phyloP scores from a whole-genome alignment of 2,329 filamentous ascomycete genomes.

The Sphaerostilbella broomeana region DNA sequence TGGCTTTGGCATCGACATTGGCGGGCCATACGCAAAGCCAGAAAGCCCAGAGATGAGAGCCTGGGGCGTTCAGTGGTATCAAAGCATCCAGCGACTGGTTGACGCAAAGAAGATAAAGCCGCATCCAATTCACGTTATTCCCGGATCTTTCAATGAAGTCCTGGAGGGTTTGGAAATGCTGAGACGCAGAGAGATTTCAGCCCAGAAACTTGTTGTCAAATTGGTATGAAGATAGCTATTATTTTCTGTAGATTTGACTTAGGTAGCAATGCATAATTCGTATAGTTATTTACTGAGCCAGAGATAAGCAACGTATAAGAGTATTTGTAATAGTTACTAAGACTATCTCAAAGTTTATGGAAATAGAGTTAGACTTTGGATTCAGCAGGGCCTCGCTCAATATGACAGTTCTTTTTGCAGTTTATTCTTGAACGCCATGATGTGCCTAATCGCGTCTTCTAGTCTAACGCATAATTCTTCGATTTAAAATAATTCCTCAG shows the following conservation, averaged over 20 bases:
- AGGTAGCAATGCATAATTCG: too few species aligned
- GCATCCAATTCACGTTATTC: background rate
- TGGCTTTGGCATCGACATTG: slow-evolving; percentile 1
- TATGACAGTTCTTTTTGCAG: too few species aligned
- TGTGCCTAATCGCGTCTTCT: too few species aligned
- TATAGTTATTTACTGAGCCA: too few species aligned
- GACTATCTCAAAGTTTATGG: too few species aligned
- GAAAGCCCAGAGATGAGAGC: background rate
- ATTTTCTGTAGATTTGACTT: background rate
- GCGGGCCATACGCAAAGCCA: background rate
- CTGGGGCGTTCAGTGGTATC: background rate
- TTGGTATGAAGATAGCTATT: background rate
- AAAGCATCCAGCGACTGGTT: background rate
- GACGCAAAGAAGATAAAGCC: background rate
- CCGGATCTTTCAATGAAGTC: background rate
- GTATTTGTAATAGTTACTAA: too few species aligned
- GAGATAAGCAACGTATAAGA: too few species aligned
- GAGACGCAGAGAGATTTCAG: background rate
- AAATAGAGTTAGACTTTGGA: too few species aligned
- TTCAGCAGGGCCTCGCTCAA: too few species aligned
- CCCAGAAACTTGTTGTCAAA: background rate
- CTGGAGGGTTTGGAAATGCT: background rate
- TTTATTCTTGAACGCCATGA: too few species aligned
- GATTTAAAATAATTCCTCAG: too few species aligned
- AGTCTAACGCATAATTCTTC: too few species aligned